Conservation (phyloP, 1,284 basidiomycete genomes). For the Leccinum subatratum region DNA sequence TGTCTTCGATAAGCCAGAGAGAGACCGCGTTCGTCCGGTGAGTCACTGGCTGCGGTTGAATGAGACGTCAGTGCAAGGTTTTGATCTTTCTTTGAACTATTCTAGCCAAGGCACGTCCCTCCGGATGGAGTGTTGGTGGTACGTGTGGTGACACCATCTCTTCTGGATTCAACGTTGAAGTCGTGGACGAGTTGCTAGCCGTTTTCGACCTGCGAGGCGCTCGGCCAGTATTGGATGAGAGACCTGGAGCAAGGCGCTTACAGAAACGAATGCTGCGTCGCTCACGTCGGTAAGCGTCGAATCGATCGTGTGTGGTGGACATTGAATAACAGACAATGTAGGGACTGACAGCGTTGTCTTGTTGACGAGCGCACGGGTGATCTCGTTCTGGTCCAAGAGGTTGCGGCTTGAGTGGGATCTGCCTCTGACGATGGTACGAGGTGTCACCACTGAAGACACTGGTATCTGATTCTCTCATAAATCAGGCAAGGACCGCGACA, state of each 20-base stretch:
- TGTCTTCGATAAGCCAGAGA: conserved; percentile 89
- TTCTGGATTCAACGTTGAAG: conserved; percentile 5
- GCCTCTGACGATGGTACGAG: conserved; percentile 81
- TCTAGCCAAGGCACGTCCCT: conserved; percentile 79
- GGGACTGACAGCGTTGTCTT: conserved; percentile 83
- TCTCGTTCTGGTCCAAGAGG: conserved; percentile 84
- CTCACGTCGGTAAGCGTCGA: conserved; percentile 70
- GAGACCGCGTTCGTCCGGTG: conserved; percentile 83
- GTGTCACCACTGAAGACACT: conserved; percentile 82
- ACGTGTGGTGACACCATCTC: conserved; percentile 29
- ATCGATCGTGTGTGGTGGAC: conserved; percentile 5
- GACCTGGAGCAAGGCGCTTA: conserved; percentile 86
- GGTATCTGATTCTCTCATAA: conserved; percentile 86
- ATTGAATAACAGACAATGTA: conserved; percentile 55
- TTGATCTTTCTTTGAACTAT: background rate
- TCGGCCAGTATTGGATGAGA: conserved; percentile 95
- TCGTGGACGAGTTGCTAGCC: conserved; percentile 45
- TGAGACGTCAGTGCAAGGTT: background rate
- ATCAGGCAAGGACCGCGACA: conserved; percentile 64
- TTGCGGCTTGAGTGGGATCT: conserved; percentile 91
- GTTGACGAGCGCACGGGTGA: conserved; percentile 71
- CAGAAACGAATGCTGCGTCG: conserved; percentile 83
- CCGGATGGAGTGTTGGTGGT: conserved; percentile 82
- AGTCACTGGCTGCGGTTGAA: conserved; percentile 23
- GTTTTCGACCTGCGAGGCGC: conserved; percentile 83